A percentile compares a stretch with the other conserved stretches of the same genome.
Evolutionary conservation across 2,329 filamentous ascomycete genomes (phyloP).

Genomic region (Trichoderma cornu-damae): DNA sequence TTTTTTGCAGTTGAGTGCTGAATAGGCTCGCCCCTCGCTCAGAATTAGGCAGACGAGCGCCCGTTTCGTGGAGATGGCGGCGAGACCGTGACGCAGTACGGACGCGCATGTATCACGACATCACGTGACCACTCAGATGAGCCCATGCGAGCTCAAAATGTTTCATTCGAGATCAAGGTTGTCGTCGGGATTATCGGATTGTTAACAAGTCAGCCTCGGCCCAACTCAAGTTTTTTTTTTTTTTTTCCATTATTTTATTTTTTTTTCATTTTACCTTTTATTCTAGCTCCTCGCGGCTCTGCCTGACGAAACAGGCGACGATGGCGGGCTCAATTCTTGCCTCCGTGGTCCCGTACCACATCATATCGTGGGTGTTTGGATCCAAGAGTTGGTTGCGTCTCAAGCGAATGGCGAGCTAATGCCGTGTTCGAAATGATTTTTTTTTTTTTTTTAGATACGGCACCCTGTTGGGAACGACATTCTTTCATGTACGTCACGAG

Average conservation of each 20-base stretch:
- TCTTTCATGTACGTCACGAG: slow-evolving; percentile 64
- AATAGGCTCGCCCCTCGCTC: slow-evolving; percentile 20
- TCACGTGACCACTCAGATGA: slow-evolving; percentile 29
- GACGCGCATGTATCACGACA: slow-evolving; percentile 29
- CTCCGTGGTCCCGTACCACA: slow-evolving; percentile 67
- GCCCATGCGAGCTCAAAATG: neutral
- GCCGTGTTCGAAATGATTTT: neutral
- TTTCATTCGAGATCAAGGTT: neutral
- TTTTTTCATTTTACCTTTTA: no score
- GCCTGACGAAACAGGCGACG: slow-evolving; percentile 20
- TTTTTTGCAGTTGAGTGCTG: neutral
- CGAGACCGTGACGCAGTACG: slow-evolving; percentile 10
- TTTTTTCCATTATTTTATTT: no score
- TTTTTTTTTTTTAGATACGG: slow-evolving; percentile 84
- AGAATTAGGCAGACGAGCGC: slow-evolving; percentile 23
- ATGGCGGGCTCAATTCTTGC: slow-evolving; percentile 52
- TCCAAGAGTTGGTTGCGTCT: neutral
- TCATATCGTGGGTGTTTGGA: slow-evolving; percentile 56
- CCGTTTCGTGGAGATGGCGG: neutral
- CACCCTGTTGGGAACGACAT: slow-evolving; percentile 75
- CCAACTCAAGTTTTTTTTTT: neutral
- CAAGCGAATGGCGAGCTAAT: neutral
- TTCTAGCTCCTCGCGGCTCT: neutral
- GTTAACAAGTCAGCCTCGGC: neutral
- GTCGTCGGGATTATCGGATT: neutral